These are phyloP conservation scores for Curvularia eragrostidis DNA, from an alignment of 2,329 filamentous ascomycete genomes.

Conservation along the genomic window DNA sequence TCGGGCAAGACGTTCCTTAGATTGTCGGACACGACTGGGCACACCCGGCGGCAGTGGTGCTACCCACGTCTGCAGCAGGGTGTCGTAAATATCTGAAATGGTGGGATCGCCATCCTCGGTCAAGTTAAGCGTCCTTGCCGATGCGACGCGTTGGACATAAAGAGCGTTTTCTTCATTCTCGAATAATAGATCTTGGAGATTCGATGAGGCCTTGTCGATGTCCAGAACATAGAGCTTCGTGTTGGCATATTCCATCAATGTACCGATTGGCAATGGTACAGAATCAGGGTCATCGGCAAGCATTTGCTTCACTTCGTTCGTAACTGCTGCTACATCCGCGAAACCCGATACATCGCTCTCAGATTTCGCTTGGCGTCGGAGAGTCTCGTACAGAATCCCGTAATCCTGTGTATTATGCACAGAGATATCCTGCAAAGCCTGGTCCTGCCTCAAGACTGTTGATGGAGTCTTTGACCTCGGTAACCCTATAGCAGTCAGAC, in stretches of 20 bases:
- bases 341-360: not conserved
- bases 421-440: not conserved
- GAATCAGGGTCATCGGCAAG: constrained; percentile 14
- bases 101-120: constrained; percentile 16
- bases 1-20: constrained; percentile 42
- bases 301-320: constrained; percentile 22
- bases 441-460: constrained; percentile 11
- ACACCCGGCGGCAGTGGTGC: constrained; percentile 36
- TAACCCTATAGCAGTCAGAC: constrained; percentile 14
- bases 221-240: constrained; percentile 32
- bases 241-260: constrained; percentile 33
- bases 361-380: constrained; percentile 9
- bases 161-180: constrained; percentile 3
- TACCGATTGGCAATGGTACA: constrained; percentile 21
- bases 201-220: constrained; percentile 39
- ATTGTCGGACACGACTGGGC: constrained; percentile 35
- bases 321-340: constrained; percentile 22
- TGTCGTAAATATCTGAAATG: constrained; percentile 40
- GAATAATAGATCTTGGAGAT: constrained; percentile 29
- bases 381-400: constrained; percentile 21
- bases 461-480: constrained; percentile 20
- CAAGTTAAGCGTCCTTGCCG: constrained; percentile 23
- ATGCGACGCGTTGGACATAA: constrained; percentile 26
- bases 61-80: constrained; percentile 42
- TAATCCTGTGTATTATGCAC: constrained; percentile 16